Evolutionary conservation across 2,329 filamentous ascomycete genomes (phyloP).

Genomic region (Colletotrichum plurivorum): DNA sequence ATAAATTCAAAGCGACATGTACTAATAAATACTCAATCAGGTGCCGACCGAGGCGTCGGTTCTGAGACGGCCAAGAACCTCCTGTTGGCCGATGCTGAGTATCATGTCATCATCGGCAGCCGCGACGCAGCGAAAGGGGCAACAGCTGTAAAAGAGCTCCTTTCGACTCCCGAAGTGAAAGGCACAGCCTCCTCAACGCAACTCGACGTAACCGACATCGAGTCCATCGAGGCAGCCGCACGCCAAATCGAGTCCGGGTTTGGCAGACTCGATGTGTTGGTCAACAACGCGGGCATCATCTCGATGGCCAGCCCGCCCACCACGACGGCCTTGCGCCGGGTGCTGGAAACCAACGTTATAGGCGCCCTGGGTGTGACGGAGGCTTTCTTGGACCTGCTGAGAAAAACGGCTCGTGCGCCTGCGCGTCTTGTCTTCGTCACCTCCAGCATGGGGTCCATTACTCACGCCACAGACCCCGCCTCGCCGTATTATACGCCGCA

Average conservation of each 20-base stretch:
- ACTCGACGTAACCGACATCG: slow-evolving; percentile 46
- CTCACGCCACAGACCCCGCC: slow-evolving; percentile 45
- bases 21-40: no score
- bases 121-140: slow-evolving; percentile 46
- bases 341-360: slow-evolving; percentile 49
- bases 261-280: slow-evolving; percentile 50
- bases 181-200: slow-evolving; percentile 41
- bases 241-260: slow-evolving; percentile 41
- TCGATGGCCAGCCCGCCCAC: slow-evolving; percentile 41
- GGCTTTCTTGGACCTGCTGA: slow-evolving; percentile 47
- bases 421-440: slow-evolving; percentile 57
- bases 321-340: background rate
- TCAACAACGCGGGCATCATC: slow-evolving; percentile 52
- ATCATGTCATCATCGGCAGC: slow-evolving; percentile 51
- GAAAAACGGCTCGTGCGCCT: slow-evolving; percentile 43
- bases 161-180: background rate
- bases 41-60: background rate
- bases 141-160: slow-evolving; percentile 25
- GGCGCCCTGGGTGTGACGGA: slow-evolving; percentile 47
- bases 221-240: slow-evolving; percentile 46
- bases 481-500: slow-evolving; percentile 46
- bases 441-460: slow-evolving; percentile 52
- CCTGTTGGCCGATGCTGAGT: slow-evolving; percentile 34
- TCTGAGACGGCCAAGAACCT: slow-evolving; percentile 18
- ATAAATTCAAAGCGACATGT: no score